Evolutionary conservation across 1,284 basidiomycete species (phyloP), one percentile per base, ranked within the genome.

Genomic region (Cryptococcus wingfieldii): DNA sequence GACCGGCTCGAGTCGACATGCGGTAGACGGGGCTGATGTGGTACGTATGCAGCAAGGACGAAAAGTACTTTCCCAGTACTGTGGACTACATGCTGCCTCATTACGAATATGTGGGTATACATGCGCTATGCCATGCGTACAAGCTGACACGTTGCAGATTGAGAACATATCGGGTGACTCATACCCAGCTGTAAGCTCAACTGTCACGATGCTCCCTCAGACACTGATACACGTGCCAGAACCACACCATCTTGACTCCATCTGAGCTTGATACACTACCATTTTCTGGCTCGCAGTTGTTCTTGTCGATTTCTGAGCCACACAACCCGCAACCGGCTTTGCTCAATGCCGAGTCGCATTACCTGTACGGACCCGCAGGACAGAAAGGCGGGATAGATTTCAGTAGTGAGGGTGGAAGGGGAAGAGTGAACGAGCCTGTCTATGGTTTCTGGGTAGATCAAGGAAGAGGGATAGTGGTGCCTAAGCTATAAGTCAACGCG

Each of bases 401-500:
- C 8, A 28, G 42, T 9, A 51, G 58, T 6, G 51, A 49, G 3
- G 54, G 62, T 10, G 69, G 66, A 13, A 56, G 71, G 14, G 65
- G 65, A 10, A 50, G 55, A 6, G 62, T 74, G 4, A 50, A 63
- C 23, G 69, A 74, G 50, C 63, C 67, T 19, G 62, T 74, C 4
- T 76, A 76, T 57, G 74, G 70, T 0, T 70, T 76, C 50, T 72
- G 72, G 64, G 71, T 76, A 13, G 67, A 70, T 54, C 60, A 65
- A 43, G 70, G 68, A 1, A 55, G 61, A 25, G 74, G 68, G 0
- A 61, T 73, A 0, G 67, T 74, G 1, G 72, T 75, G 59, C 65
- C 71, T 67, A 5, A 3, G 25, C 5, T 46, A 14, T 42, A 46
- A 13, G 3, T 27, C 10, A 8, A 19, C n/a, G 16, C 2, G 16